A percentile compares a stretch with the other conserved stretches of the same genome.
phyloP scores from a whole-genome alignment of 768 basidiomycete species.

The Trametes sanguinea region DNA sequence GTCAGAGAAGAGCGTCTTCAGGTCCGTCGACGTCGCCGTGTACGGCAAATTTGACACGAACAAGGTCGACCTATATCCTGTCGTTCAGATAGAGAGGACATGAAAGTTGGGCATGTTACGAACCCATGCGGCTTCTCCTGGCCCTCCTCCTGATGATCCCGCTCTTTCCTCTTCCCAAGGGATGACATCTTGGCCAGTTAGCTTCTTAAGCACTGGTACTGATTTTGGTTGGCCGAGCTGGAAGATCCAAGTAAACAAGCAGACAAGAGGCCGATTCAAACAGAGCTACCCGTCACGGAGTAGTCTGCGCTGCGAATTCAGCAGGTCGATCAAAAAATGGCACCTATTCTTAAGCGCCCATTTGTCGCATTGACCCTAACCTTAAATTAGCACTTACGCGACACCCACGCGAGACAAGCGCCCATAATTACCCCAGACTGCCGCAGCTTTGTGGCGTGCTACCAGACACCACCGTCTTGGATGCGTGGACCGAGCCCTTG shows the following conservation, averaged over 20 bases:
- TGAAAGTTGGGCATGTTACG: not conserved
- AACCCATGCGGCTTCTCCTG: slow-evolving; percentile 20
- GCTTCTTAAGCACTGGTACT: too few species aligned
- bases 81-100: not conserved
- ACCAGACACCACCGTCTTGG: not conserved
- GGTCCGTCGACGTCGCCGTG: slow-evolving; percentile 84
- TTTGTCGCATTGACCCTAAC: not conserved
- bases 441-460: slow-evolving; percentile 16
- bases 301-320: too few species aligned
- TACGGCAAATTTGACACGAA: slow-evolving; percentile 95
- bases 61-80: slow-evolving; percentile 66
- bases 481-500: not conserved
- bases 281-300: too few species aligned
- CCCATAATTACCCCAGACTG: not conserved
- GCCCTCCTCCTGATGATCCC: slow-evolving; percentile 15
- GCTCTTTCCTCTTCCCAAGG: slow-evolving; percentile 24
- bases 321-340: slow-evolving; percentile 6
- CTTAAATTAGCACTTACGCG: not conserved
- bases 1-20: slow-evolving; percentile 92
- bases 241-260: not conserved
- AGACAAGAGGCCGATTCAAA: not conserved
- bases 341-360: not conserved
- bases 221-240: not conserved
- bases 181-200: slow-evolving; percentile 9
- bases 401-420: too few species aligned